Base-by-base conservation (phyloP, 225 moss, liverwort and hornwort species). In the Asterella californica region DNA sequence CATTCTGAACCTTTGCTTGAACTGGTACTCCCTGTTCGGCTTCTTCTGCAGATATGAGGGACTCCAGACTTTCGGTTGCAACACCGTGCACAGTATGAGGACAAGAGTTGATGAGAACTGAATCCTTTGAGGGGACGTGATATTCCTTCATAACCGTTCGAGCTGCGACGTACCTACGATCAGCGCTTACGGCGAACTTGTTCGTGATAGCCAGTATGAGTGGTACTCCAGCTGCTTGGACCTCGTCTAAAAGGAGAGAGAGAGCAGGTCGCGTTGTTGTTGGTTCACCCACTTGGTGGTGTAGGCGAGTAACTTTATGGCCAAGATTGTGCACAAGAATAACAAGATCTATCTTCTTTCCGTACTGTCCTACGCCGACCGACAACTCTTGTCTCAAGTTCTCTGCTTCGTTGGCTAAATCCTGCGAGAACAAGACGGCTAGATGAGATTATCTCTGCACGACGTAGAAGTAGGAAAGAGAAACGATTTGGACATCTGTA, bases 151-250 rank as follows among this genome's bases (percentile, higher is more conserved):
- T 90, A 48, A 99, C 93, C 47, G 92, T 91, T 69, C 79, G 75
- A 76, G 99, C 88, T 52, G 95, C 95, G 59, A 91, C 71, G 59
- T 91, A 88, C 36, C 99, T 92, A 60, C 93, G 91, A 77, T 95
- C 99, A 66, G 95, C 99, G 83, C 99, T 99, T 10, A 99, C 93
- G 79, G 93, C 92, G 60, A 95, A 99, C 86, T 99, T 99, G 82
- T 99, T 99, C 33, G 95, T 99, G 85, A 99, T 95, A 77, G 95
- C 92, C 59, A 99, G 82, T 49, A 99, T 80, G 30, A 87, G 90
- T 57, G 99, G 99, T 74, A 99, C 84, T 78, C 92, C 91, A 48
- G 95, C 90, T 65, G 90, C 87, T 64, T 83, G 77, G 45, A 92
- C 88, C 83, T 95, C 95, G 79, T 95, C 95, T 81, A 93, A 81